Evolutionary conservation across 306 rosid species (phyloP), one percentile per base, ranked within the genome.

Genomic region (Corylus avellana): DNA sequence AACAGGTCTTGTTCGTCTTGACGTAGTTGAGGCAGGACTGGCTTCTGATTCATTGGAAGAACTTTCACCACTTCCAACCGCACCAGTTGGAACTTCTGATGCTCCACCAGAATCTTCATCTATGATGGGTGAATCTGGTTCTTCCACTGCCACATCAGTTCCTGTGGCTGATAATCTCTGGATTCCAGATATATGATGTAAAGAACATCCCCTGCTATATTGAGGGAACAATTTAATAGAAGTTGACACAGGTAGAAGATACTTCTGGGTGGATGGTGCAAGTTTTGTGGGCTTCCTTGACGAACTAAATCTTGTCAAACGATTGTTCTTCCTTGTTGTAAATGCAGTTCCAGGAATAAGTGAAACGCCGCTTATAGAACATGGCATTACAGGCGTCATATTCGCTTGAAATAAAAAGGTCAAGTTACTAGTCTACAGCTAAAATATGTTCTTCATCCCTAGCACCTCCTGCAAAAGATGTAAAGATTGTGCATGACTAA

Each of bases 71-170:
- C 67, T 73, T 77, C 74, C 80, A 59, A 81, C 84, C 83, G 79
- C 87, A 77, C 74, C 75, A 7, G 92, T 81, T 57, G 88, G 67
- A 75, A 77, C 66, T 79, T 88, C 91, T 3, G 80, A 74, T 62
- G 77, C 75, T 77, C 12, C 89, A 81, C 70, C 67, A 70, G 92
- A 83, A 80, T 64, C 91, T 74, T 86, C 90, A 53, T 79, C 88
- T 56, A 85, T 81, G 78, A 82, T 86, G 18, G 87, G 62, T 74
- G 92, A 80, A 75, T 84, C 91, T 25, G 89, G 62, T 84, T 89
- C 92, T 81, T 90, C 97, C 77, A 95, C 89, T 3, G 89, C 91
- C 83, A 91, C 88, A 50, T 91, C 91, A 16, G 94, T 93, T 78
- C 84, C 94, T 27, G 93, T 77, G 77, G 98, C 98, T 66, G 90